Evolutionary conservation across 495 filamentous ascomycete species (phyloP).

Genomic region (Podospora conica): DNA sequence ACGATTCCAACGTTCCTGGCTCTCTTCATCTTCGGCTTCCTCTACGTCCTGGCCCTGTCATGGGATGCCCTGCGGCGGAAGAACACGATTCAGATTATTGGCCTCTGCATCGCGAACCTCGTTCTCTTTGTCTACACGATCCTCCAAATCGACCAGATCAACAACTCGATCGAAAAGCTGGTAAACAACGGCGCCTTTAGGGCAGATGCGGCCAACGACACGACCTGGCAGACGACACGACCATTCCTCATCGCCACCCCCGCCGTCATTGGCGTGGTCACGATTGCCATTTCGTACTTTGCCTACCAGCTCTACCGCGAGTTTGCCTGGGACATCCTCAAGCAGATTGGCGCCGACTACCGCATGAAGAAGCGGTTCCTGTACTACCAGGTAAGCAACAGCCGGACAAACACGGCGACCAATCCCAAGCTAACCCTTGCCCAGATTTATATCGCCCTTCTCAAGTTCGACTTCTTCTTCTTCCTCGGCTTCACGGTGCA

Average conservation of each 20-base stretch:
- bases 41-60: constrained; percentile 82
- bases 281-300: constrained; percentile 63
- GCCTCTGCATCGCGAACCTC: constrained; percentile 84
- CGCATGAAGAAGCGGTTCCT: constrained; percentile 95
- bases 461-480: constrained; percentile 99
- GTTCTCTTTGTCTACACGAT: constrained; percentile 87
- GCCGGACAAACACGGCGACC: not conserved
- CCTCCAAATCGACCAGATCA: constrained; percentile 85
- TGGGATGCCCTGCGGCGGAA: constrained; percentile 91
- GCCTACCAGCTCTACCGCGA: constrained; percentile 96
- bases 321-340: constrained; percentile 98
- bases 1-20: constrained; percentile 86
- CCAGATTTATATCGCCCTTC: constrained; percentile 92
- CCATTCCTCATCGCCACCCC: constrained; percentile 83
- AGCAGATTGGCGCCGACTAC: constrained; percentile 96
- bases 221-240: constrained; percentile 60
- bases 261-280: constrained; percentile 70
- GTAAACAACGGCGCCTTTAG: constrained; percentile 23
- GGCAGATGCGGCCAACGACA: constrained; percentile 29
- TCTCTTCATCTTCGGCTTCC: constrained; percentile 93
- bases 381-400: constrained; percentile 74
- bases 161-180: constrained; percentile 56
- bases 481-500: constrained; percentile 98
- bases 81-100: constrained; percentile 98
- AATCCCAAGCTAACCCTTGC: constrained; percentile 25